These are phyloP conservation scores for Asparagopsis taxiformis DNA, from an alignment of 31 red algal species.

Conservation along the genomic window DNA sequence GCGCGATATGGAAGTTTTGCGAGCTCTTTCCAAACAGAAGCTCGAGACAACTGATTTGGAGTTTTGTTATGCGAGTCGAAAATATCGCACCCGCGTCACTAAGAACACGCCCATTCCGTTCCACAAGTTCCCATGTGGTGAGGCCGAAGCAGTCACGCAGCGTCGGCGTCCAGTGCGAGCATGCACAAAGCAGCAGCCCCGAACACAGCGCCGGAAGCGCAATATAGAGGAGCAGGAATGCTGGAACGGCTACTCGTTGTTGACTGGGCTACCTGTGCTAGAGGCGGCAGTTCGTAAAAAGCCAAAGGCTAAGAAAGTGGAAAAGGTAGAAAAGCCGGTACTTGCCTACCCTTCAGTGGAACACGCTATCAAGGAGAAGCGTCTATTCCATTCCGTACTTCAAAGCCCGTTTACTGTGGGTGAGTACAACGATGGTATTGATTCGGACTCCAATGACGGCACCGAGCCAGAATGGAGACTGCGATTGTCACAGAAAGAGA, in stretches of 20 bases:
- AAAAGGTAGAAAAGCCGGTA: slow-evolving; percentile 5
- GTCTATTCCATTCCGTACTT: slow-evolving; percentile 47
- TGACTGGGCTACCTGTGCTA: not conserved
- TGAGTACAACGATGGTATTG: slow-evolving; percentile 21
- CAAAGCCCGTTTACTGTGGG: slow-evolving; percentile 24
- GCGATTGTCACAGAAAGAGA: slow-evolving; percentile 24
- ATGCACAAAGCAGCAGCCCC: not conserved
- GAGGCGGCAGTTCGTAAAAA: not conserved
- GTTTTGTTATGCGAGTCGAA: too few relatives aligned
- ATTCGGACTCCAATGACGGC: slow-evolving; percentile 27
- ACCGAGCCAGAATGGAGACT: slow-evolving; percentile 36
- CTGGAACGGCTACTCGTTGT: not conserved
- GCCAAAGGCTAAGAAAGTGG: slow-evolving; percentile 3
- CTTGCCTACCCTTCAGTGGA: slow-evolving; percentile 23
- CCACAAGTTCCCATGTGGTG: not conserved
- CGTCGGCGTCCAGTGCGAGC: not conserved
- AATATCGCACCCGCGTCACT: not conserved
- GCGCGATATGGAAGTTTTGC: too few relatives aligned
- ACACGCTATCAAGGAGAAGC: slow-evolving; percentile 29
- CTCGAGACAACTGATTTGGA: too few relatives aligned
- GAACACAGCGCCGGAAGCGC: not conserved
- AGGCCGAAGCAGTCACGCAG: not conserved
- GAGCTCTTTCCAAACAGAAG: too few relatives aligned
- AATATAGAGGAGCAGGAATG: not conserved
- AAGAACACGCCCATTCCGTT: not conserved